These are phyloP conservation scores for Fusarium vanettenii DNA, from an alignment of 2,329 filamentous ascomycete species.

Conservation along the genomic window DNA sequence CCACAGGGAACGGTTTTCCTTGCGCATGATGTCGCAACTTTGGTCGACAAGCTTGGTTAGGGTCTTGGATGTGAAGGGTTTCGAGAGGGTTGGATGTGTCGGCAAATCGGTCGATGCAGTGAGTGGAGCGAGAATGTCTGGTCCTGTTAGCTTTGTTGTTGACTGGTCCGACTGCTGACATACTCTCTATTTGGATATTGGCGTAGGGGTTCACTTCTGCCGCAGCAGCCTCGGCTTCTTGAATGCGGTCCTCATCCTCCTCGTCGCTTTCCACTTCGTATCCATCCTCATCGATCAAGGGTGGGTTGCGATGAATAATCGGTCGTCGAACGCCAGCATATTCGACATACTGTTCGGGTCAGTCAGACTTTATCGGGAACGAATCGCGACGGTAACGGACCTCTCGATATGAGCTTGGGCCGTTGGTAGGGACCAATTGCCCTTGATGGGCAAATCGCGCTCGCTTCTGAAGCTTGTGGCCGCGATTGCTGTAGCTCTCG, in stretches of 20 bases:
- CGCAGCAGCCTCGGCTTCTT: conserved; percentile 70
- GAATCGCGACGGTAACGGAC: conserved; percentile 53
- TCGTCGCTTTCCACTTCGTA: conserved; percentile 81
- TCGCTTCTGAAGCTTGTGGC: conserved; percentile 82
- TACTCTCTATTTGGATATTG: conserved; percentile 77
- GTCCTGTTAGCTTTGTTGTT: conserved; percentile 42
- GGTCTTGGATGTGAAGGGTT: conserved; percentile 79
- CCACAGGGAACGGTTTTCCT: conserved; percentile 79
- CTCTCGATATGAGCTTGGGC: conserved; percentile 77
- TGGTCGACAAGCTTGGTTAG: conserved; percentile 78
- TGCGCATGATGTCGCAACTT: conserved; percentile 76
- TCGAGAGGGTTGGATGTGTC: conserved; percentile 78
- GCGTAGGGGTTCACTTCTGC: conserved; percentile 80
- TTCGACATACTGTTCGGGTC: conserved; percentile 69
- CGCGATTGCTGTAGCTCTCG: conserved; percentile 77
- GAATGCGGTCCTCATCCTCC: conserved; percentile 73
- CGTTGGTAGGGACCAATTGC: conserved; percentile 73
- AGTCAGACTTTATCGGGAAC: conserved; percentile 32
- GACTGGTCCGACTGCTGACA: conserved; percentile 44
- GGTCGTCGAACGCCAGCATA: conserved; percentile 79
- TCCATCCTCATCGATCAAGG: conserved; percentile 80
- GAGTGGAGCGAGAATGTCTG: conserved; percentile 80
- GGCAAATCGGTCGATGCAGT: conserved; percentile 80
- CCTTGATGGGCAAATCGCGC: conserved; percentile 78
- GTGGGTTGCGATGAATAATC: conserved; percentile 80